Base-by-base conservation (phyloP, 257 asterid species). In the Lycium barbarum region DNA sequence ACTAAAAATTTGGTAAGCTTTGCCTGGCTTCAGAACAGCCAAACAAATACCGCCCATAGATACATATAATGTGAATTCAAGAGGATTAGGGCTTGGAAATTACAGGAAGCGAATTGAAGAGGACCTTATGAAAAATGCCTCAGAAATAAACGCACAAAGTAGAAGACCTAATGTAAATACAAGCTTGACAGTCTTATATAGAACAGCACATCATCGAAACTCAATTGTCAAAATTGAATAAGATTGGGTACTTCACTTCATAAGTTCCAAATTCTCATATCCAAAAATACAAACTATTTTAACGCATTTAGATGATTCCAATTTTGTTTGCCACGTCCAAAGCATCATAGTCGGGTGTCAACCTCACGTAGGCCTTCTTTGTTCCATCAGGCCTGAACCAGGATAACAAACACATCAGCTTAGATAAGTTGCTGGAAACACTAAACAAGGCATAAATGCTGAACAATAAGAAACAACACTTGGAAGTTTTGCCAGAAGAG, bases 341-440 rank as follows among this genome's bases (percentile, higher is more conserved):
- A 79, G 94, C 93, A 89, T 90, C 94, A 54, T 85, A 88, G 83
- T 89, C 91, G 0, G 94, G 92, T 0, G 93, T 91, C 89, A 90
- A 84, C 82, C 92, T 84, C 18, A 88, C 94, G n/a, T 89, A 91
- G 0, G 94, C 94, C 86, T 91, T 91, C 89, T 91, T 90, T 12
- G 94, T 90, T 76, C 93, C 94, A 80, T 90, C 90, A 1, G 94
- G 93, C 90, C 94, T 91, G 89, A 72, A 85, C 80, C 33, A 45
- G n/a, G 45, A 22, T 76, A 13, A 76, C 81, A 74, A 49, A 74
- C n/a, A 26, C 45, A 49, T 7, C 20, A 76, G 62, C 62, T 74
- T 22, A 12, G 22, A 74, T 22, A 74, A 11, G 81, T 7, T 62
- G 15, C 70, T 20, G 9, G 14, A 62, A 62, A 62, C 68, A 20